Conservation (phyloP, 23 red algal genomes). For the Porphyridium purpureum region DNA sequence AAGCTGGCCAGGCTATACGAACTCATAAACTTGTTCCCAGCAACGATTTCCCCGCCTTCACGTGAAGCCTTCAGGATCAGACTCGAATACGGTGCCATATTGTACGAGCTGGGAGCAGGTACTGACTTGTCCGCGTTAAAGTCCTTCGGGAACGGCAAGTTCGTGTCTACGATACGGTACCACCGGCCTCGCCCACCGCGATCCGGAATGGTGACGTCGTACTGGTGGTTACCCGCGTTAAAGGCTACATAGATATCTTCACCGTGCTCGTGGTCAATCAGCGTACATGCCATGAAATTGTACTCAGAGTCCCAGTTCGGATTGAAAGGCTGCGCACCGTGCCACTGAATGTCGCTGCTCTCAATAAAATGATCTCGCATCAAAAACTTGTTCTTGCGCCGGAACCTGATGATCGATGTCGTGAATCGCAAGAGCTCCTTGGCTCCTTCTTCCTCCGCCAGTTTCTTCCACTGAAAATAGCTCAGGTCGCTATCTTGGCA, state of each 20-base stretch:
- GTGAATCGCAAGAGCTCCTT: conserved; percentile 22
- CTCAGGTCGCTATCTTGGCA: conserved; percentile 77
- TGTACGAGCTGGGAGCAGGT: no score
- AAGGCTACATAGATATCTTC: conserved; percentile 56
- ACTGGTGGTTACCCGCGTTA: conserved; percentile 41
- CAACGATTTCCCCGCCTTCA: no score
- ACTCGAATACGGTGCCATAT: background rate
- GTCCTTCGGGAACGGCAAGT: conserved; percentile 23
- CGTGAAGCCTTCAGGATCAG: background rate
- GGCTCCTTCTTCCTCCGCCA: background rate
- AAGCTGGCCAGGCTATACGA: no score
- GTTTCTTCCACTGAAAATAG: conserved; percentile 41
- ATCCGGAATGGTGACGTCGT: conserved; percentile 22
- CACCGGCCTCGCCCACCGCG: conserved; percentile 8
- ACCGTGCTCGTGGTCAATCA: conserved; percentile 10
- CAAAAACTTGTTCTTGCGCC: conserved; percentile 14
- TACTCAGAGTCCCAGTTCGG: conserved; percentile 67
- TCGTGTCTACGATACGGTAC: conserved; percentile 29
- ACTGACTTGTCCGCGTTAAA: no score
- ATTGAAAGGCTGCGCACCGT: conserved; percentile 17
- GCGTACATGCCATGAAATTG: conserved; percentile 52
- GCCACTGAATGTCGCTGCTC: conserved; percentile 51
- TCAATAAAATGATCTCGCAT: conserved; percentile 25
- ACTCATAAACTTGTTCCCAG: no score
- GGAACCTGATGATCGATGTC: conserved; percentile 22